Conservation (phyloP, 192 early-diverging fungal genomes). For the Gaertneriomyces sp. region DNA sequence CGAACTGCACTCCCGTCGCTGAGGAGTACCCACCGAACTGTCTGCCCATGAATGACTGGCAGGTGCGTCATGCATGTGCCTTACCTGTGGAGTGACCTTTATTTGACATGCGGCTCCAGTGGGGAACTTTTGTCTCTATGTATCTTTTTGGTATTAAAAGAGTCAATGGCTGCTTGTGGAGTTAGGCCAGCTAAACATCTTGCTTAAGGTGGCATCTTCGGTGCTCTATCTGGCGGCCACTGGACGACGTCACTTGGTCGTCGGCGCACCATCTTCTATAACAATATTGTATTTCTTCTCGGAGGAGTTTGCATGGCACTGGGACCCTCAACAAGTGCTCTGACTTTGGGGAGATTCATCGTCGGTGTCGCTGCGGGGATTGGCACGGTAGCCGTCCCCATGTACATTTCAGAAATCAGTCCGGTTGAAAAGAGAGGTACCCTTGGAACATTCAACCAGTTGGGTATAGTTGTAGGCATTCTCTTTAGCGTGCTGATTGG, state of each 20-base stretch:
- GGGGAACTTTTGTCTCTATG: conserved; percentile 44
- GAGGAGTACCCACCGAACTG: conserved; percentile 24
- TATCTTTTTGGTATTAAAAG: conserved; percentile 45
- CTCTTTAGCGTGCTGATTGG: conserved; percentile 68
- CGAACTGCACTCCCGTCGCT: conserved; percentile 16
- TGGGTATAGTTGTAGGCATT: conserved; percentile 78
- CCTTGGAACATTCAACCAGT: conserved; percentile 80
- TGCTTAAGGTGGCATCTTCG: conserved; percentile 66
- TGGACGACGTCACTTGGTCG: conserved; percentile 68
- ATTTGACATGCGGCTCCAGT: conserved; percentile 10
- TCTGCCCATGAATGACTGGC: conserved; percentile 44
- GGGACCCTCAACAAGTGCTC: conserved; percentile 42
- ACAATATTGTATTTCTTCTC: conserved; percentile 60
- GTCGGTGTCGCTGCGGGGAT: conserved; percentile 75
- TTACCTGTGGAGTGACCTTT: conserved; percentile 9
- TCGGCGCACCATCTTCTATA: conserved; percentile 59
- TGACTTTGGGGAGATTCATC: conserved; percentile 71
- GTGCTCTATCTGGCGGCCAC: conserved; percentile 73
- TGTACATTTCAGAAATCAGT: conserved; percentile 74
- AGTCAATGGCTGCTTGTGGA: not conserved
- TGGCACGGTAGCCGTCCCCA: conserved; percentile 72
- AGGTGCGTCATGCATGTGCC: conserved; percentile 14
- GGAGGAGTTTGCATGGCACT: conserved; percentile 64
- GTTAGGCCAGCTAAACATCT: not conserved
- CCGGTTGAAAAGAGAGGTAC: conserved; percentile 66